These are phyloP conservation scores for Stephanodiscus minutulus DNA, from an alignment of 108 stramenopile species.

Conservation along the genomic window DNA sequence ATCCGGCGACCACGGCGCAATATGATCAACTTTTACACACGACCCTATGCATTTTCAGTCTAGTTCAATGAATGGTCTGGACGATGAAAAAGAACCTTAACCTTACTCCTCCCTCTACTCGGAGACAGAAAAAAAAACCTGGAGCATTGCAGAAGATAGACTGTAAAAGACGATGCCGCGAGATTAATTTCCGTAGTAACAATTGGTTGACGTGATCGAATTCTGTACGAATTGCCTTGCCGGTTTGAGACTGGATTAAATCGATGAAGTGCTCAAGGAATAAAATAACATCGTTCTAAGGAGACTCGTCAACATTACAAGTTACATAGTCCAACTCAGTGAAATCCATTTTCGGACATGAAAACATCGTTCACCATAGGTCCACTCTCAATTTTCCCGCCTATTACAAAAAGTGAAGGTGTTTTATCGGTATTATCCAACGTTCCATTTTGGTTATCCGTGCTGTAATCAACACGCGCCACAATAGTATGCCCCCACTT, in stretches of 20 bases:
- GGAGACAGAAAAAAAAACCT: neutral
- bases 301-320: no score
- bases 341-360: constrained; percentile 30
- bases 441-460: constrained; percentile 24
- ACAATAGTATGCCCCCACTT: constrained; percentile 74
- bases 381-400: constrained; percentile 50
- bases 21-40: constrained; percentile 1
- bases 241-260: neutral
- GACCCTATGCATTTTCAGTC: neutral
- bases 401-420: constrained; percentile 53
- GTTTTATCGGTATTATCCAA: neutral
- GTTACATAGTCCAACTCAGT: constrained; percentile 11
- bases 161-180: neutral
- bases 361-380: constrained; percentile 48
- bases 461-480: constrained; percentile 27
- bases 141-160: neutral
- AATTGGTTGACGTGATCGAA: neutral
- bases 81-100: neutral
- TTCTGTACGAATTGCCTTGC: neutral
- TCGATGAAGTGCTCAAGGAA: neutral
- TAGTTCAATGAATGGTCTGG: constrained; percentile 2
- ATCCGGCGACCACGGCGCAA: constrained; percentile 8
- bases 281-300: neutral
- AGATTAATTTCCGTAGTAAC: constrained; percentile 10
- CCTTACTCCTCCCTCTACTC: neutral